These are phyloP conservation scores for Radiomyces spectabilis DNA, from an alignment of 192 early-diverging fungal genomes.

Conservation along the genomic window DNA sequence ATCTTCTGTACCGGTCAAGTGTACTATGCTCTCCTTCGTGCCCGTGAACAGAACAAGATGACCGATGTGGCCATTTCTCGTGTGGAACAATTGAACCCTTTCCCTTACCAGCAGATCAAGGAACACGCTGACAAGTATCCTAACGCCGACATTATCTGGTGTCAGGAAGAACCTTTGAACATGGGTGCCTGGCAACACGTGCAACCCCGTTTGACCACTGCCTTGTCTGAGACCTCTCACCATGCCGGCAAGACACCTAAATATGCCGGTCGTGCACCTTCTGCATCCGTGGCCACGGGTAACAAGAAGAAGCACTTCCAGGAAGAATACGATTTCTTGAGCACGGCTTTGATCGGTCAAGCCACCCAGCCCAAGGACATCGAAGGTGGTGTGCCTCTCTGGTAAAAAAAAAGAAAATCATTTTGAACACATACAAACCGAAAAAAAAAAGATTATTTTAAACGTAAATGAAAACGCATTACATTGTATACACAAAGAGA, in stretches of 20 bases:
- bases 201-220: slow-evolving; percentile 78
- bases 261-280: slow-evolving; percentile 79
- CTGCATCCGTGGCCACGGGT: slow-evolving; percentile 87
- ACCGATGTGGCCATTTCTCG: slow-evolving; percentile 86
- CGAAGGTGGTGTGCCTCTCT: slow-evolving; percentile 66
- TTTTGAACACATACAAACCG: no score
- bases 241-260: slow-evolving; percentile 42
- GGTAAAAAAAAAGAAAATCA: no score
- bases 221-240: slow-evolving; percentile 64
- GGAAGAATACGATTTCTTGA: slow-evolving; percentile 68
- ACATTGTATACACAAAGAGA: no score
- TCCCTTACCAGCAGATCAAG: slow-evolving; percentile 90
- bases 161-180: slow-evolving; percentile 95
- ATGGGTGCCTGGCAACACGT: slow-evolving; percentile 89
- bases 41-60: slow-evolving; percentile 88
- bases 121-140: slow-evolving; percentile 85
- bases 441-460: neutral
- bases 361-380: slow-evolving; percentile 58
- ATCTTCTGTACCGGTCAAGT: slow-evolving; percentile 97
- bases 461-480: neutral
- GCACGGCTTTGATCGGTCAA: slow-evolving; percentile 66
- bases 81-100: slow-evolving; percentile 90
- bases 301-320: slow-evolving; percentile 91
- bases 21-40: slow-evolving; percentile 87
- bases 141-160: slow-evolving; percentile 87